Base-by-base conservation (phyloP, 495 filamentous ascomycete genomes). In the Venustampulla echinocandica region DNA sequence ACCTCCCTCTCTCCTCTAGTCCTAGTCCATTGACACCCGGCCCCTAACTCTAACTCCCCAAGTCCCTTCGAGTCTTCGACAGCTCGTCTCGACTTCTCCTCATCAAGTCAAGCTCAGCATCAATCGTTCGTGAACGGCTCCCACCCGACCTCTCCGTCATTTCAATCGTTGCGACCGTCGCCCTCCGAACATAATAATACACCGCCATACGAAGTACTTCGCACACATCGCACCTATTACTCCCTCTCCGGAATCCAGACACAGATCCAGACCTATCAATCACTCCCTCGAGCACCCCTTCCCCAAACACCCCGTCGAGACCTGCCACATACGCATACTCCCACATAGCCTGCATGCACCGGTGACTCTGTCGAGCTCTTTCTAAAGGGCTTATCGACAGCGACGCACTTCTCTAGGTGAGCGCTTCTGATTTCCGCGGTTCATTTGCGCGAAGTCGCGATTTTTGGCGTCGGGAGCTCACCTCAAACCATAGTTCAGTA, bases 301-400 rank as follows among this genome's bases (percentile, higher is more conserved):
- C n/a, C n/a, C n/a, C n/a, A n/a, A 46, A 40, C 33, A 52, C 37
- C 52, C n/a, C 27, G 27, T 30, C 27, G 7, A 7, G 27, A 30
- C 7, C 27, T 7, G 27, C n/a, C 27, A 7, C n/a, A 30, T n/a
- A n/a, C n/a, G 7, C 7, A 30, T 32, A 43, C 44, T 23, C 38
- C 37, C 15, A 50, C 40, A 25, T 32, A 46, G 52, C 40, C 55
- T 54, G 55, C 46, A 58, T 58, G 55, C 50, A 51, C 43, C 50
- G 47, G 51, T 58, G 39, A 52, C 34, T 52, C 33, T 20, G 37
- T 24, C 10, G 33, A 55, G 49, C 52, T 55, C 56, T 47, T 51
- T 20, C 42, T 46, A 7, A 53, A 54, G 56, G 39, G 52, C 56
- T 52, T 44, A 42, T 44, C 46, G 25, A 46, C 43, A n/a, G 11